Conservation (phyloP, 1,139 yeast genomes). For the Candida sp. region DNA sequence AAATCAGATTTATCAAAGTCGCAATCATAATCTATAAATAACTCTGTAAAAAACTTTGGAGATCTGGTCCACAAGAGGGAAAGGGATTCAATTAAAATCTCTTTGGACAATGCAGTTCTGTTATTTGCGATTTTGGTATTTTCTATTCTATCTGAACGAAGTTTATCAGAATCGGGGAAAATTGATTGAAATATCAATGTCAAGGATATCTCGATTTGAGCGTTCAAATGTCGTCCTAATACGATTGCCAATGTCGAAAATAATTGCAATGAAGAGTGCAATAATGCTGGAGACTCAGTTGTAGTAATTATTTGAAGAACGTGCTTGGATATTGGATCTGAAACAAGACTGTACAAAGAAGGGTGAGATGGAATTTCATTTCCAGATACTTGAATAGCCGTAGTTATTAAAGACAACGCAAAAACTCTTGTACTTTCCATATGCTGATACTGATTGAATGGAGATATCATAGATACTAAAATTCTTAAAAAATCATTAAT, state of each 20-base stretch:
- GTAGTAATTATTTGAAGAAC: conserved; percentile 75
- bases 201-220: conserved; percentile 68
- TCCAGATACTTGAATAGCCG: conserved; percentile 84
- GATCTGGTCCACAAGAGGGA: conserved; percentile 83
- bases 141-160: conserved; percentile 23
- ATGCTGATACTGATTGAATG: conserved; percentile 78
- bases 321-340: conserved; percentile 82
- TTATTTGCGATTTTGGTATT: conserved; percentile 19
- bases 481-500: conserved; percentile 70
- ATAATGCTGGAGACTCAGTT: conserved; percentile 61
- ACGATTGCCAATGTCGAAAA: conserved; percentile 66
- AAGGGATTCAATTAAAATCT: conserved; percentile 77
- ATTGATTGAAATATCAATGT: conserved; percentile 56
- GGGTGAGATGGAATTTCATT: conserved; percentile 61
- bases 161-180: conserved; percentile 31
- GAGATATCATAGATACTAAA: conserved; percentile 79
- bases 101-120: conserved; percentile 50
- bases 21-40: conserved; percentile 87
- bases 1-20: conserved; percentile 85
- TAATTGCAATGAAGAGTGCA: conserved; percentile 73
- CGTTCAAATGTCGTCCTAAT: conserved; percentile 54
- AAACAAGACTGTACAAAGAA: conserved; percentile 61
- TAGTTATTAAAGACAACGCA: conserved; percentile 72
- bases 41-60: conserved; percentile 70
- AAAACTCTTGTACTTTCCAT: conserved; percentile 85